phyloP scores from a whole-genome alignment of 2,329 filamentous ascomycete species.

The Macroventuria anomochaeta region DNA sequence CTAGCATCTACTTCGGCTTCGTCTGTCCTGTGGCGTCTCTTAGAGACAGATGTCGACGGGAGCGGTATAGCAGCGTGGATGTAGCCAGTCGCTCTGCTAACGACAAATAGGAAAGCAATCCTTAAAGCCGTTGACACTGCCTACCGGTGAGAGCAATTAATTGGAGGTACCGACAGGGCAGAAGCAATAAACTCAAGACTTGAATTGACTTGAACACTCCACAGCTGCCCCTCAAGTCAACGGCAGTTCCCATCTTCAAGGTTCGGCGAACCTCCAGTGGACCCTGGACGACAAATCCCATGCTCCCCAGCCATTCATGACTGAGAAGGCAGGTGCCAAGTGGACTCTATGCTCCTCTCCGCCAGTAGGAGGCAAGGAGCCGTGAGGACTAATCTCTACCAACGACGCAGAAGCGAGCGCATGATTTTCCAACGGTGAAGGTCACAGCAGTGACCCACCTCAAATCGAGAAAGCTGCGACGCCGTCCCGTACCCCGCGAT shows the following conservation, averaged over 20 bases:
- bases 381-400: constrained; percentile 29
- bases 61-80: constrained; percentile 7
- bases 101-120: constrained; percentile 8
- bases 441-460: constrained; percentile 30
- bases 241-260: constrained; percentile 9
- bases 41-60: constrained; percentile 5
- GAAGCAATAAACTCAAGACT: neutral
- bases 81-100: constrained; percentile 13
- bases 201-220: constrained; percentile 1
- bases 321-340: constrained; percentile 24
- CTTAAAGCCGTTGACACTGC: neutral
- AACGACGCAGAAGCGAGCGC: constrained; percentile 23
- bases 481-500: constrained; percentile 31
- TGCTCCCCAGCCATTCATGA: constrained; percentile 14
- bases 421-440: constrained; percentile 26
- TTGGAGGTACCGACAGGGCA: neutral
- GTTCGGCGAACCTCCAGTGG: constrained; percentile 16
- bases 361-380: constrained; percentile 23
- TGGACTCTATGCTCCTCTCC: constrained; percentile 18
- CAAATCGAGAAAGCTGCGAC: constrained; percentile 27
- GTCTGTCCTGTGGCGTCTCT: constrained; percentile 9
- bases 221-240: constrained; percentile 2
- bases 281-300: constrained; percentile 16
- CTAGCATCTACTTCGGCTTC: constrained; percentile 9
- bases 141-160: neutral